Base-by-base conservation (phyloP, 495 filamentous ascomycete species). In the Chaetomium tenue region DNA sequence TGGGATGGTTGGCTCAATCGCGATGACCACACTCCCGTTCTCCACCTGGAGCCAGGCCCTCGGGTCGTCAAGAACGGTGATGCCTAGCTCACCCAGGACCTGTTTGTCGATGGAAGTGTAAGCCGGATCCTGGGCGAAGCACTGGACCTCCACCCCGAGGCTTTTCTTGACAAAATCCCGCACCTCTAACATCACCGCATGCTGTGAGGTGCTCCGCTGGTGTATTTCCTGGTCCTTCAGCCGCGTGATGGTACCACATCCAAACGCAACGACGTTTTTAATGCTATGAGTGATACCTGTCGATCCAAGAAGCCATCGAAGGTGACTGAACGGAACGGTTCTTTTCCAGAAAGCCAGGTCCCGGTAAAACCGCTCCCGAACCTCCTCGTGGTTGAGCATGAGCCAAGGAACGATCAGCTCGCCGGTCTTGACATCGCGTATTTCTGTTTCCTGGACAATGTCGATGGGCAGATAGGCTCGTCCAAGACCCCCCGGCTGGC, bases 21-120 rank as follows among this genome's bases (percentile, higher is more conserved):
- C 71, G 7, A 77, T 66, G 0, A 78, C 65, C 0, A 76, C 22
- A 2, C 62, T 70, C 11, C 44, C 52, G 0, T 75, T 58, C 51
- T 73, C 68, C 6, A 77, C 60, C 15, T 64, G 37, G 0, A 76
- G 61, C 47, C 73, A 76, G 0, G 65, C 75, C 2, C 66, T 18
- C 0, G 74, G 76, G 55, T 77, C 75, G 12, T 71, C 60, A 0
- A 75, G 25, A 0, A 75, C 52, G 0, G 61, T 47, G 28, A 76
- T 65, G 6, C 57, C 60, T 3, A 26, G 33, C 30, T 53, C 50
- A 2, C 39, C 30, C 37, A 63, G 18, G 12, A 63, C 20, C 25
- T 44, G 37, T n/a, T 54, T 30, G 51, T 63, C 59, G 7, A 52
- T 16, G 13, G 44, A 5, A 2, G 16, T 20, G 47, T 53, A 61